Conservation (phyloP, 768 basidiomycete genomes). For the Tricholoma terreum region DNA sequence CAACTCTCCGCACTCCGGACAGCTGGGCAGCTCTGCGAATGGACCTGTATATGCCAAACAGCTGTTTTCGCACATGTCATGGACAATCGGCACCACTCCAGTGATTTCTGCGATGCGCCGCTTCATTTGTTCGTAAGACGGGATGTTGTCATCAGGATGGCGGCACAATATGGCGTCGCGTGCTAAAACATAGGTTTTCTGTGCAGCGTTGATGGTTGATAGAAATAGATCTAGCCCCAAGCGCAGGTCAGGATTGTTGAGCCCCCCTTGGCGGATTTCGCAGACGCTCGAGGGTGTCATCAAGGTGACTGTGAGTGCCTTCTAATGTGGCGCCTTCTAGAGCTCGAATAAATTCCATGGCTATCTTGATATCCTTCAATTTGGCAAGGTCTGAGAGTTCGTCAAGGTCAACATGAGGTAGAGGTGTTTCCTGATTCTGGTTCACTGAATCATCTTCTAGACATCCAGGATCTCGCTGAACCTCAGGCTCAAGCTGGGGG, state of each 20-base stretch:
- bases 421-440: neutral
- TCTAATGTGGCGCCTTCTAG: constrained; percentile 26
- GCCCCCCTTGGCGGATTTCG: neutral
- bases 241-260: neutral
- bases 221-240: neutral
- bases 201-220: neutral
- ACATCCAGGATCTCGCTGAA: neutral
- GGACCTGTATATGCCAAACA: constrained; percentile 42
- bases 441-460: neutral
- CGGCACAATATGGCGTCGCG: constrained; percentile 20
- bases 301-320: constrained; percentile 12
- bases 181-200: neutral
- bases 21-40: constrained; percentile 25
- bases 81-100: constrained; percentile 30
- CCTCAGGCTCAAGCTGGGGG: no score
- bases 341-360: constrained; percentile 18
- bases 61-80: constrained; percentile 42
- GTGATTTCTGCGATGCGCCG: constrained; percentile 24
- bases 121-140: constrained; percentile 29
- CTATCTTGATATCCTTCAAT: constrained; percentile 16
- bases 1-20: constrained; percentile 28
- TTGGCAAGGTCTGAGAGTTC: constrained; percentile 6
- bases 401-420: neutral
- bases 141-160: constrained; percentile 20
- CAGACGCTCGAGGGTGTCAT: neutral